Evolutionary conservation across 2,329 filamentous ascomycete species (phyloP).

Genomic region (Ceratocystis colombiana): DNA sequence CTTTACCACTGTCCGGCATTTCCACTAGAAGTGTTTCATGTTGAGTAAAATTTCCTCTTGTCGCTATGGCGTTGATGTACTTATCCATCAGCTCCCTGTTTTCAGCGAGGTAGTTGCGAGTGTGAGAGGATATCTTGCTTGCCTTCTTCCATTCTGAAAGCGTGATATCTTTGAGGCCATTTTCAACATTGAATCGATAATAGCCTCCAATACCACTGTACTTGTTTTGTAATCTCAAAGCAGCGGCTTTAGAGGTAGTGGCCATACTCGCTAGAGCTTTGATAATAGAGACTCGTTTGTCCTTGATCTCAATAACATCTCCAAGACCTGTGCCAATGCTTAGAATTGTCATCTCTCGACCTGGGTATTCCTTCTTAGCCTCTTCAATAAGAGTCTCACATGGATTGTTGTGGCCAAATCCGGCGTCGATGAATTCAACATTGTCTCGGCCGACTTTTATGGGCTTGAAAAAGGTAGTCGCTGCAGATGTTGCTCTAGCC

Average conservation of each 20-base stretch:
- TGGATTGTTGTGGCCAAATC: conserved; percentile 32
- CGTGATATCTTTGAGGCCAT: conserved; percentile 29
- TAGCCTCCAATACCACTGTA: conserved; percentile 28
- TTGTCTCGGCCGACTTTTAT: conserved; percentile 29
- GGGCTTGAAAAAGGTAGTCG: conserved; percentile 31
- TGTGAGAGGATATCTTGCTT: conserved; percentile 28
- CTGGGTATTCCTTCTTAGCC: conserved; percentile 29
- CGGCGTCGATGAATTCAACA: conserved; percentile 31
- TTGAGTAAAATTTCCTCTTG: too few relatives aligned
- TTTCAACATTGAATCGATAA: conserved; percentile 30
- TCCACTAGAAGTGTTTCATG: too few relatives aligned
- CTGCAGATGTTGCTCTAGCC: conserved; percentile 30
- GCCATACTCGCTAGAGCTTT: background rate
- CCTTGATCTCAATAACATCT: conserved; percentile 26
- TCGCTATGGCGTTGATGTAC: too few relatives aligned
- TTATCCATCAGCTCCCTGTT: too few relatives aligned
- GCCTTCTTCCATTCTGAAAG: conserved; percentile 30
- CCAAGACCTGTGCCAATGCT: conserved; percentile 31
- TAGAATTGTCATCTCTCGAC: conserved; percentile 25
- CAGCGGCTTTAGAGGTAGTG: background rate
- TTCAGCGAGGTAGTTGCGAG: conserved; percentile 26
- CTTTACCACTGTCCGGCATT: too few relatives aligned
- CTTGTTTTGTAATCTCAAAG: conserved; percentile 18
- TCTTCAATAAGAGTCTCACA: conserved; percentile 30
- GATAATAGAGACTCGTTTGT: conserved; percentile 10